Base-by-base conservation (phyloP, 202 grass and related monocot species). In the Dendrocalamus latiflorus region DNA sequence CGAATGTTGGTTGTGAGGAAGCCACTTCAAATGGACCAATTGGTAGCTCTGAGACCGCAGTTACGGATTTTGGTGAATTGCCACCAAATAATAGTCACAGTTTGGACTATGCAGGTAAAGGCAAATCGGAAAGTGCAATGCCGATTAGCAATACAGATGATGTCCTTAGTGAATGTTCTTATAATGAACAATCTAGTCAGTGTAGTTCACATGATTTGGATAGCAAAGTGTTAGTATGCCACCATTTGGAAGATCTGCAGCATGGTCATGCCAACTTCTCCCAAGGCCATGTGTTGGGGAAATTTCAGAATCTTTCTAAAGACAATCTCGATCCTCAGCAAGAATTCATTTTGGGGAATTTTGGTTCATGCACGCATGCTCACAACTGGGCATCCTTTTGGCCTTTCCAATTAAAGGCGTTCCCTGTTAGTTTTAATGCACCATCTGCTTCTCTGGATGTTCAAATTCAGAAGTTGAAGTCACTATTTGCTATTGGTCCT, bases 391-490 rank as follows among this genome's bases (percentile, higher is more conserved):
- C 39, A 47, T 86, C 86, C 43, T 89, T 91, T 89, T 87, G 83
- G 89, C 89, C 89, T 17, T 87, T 93, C 59, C 65, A 79, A 58
- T 67, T 90, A 26, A 88, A 88, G 49, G 72, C 58, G 3, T 80
- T 86, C 45, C 65, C 38, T 50, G 60, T 81, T n/a, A 48, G 51
- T 66, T 62, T 85, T 26, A 82, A 57, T 72, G 59, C 77, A 83
- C 78, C 85, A 34, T 86, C 78, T 65, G 72, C 84, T 77, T 68
- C 83, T 61, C 66, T 98, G 72, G 89, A 74, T 49, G 77, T 53
- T 88, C 84, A 82, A 79, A 85, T 93, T 80, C 76, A 87, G 63
- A 93, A 93, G 58, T 84, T 94, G 47, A 90, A 86, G 48, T 93
- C 89, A 16, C 88, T 86, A 53, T 88, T 98, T 57, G 90, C 80